Percentiles rank a stretch among this genome's conserved stretches.
phyloP scores from a whole-genome alignment of 2,329 filamentous ascomycete species.

The Aspergillus pseudonomiae region DNA sequence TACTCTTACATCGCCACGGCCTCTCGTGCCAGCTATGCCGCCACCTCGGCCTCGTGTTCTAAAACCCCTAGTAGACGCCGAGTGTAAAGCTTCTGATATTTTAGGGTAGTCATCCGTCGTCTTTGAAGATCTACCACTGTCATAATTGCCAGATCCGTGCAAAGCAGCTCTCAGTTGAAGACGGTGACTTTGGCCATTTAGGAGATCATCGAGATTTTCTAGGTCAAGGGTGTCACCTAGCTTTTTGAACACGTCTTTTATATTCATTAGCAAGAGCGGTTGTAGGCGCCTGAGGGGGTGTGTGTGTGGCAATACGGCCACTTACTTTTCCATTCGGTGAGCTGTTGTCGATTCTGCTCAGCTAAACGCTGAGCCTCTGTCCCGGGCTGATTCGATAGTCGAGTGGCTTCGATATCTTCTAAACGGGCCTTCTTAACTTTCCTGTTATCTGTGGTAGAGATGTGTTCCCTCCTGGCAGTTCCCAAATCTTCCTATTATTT shows the following conservation, averaged over 20 bases:
- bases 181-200: constrained; percentile 45
- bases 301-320: neutral
- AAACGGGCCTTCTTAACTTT: constrained; percentile 17
- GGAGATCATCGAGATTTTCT: constrained; percentile 35
- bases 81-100: neutral
- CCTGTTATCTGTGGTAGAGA: constrained; percentile 36
- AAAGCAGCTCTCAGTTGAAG: constrained; percentile 28
- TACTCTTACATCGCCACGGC: constrained; percentile 9
- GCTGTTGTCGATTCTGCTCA: constrained; percentile 25
- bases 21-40: constrained; percentile 28
- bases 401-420: constrained; percentile 31
- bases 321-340: constrained; percentile 41
- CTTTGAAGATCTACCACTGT: constrained; percentile 5
- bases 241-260: constrained; percentile 34
- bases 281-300: neutral
- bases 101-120: neutral
- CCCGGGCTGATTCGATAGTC: constrained; percentile 34
- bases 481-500: constrained; percentile 41
- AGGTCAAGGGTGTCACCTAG: constrained; percentile 33
- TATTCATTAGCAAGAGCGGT: constrained; percentile 13
- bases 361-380: constrained; percentile 32
- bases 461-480: constrained; percentile 37
- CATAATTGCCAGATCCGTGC: constrained; percentile 21
- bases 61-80: constrained; percentile 3
- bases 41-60: constrained; percentile 26